Evolutionary conservation across 2,329 filamentous ascomycete genomes (phyloP).

Genomic region (Aureobasidium pullulans): DNA sequence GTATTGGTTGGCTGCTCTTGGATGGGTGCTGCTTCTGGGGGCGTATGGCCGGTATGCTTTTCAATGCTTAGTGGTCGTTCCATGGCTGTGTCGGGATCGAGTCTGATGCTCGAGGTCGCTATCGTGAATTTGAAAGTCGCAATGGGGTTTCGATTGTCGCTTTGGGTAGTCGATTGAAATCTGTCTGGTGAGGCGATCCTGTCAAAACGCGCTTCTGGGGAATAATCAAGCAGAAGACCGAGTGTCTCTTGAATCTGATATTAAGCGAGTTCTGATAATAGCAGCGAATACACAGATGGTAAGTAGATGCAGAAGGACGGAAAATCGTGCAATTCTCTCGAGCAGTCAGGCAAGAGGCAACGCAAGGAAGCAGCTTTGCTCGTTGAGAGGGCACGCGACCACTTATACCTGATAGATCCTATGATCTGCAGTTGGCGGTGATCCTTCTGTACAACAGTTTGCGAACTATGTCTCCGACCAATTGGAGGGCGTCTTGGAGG

Average conservation of each 20-base stretch:
- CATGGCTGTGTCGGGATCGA: neutral
- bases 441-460: neutral
- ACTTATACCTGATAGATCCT: neutral
- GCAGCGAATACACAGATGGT: neutral
- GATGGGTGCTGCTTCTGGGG: neutral
- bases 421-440: neutral
- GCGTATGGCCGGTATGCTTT: neutral
- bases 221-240: too few species aligned
- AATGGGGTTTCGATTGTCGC: slow-evolving; percentile 1
- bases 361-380: neutral
- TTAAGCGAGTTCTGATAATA: too few species aligned
- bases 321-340: neutral
- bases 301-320: neutral
- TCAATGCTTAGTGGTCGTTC: neutral
- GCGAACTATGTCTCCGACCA: neutral
- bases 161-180: neutral
- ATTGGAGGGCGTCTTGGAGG: neutral
- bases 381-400: slow-evolving; percentile 1
- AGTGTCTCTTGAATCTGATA: neutral
- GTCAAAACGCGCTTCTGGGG: too few species aligned
- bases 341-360: neutral
- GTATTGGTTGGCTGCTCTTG: neutral
- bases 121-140: neutral
- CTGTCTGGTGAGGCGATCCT: neutral
- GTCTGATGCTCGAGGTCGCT: neutral